Percentiles rank a stretch among this genome's conserved stretches.
phyloP scores from a whole-genome alignment of 768 basidiomycete genomes.

The Neoboletus magnificus region DNA sequence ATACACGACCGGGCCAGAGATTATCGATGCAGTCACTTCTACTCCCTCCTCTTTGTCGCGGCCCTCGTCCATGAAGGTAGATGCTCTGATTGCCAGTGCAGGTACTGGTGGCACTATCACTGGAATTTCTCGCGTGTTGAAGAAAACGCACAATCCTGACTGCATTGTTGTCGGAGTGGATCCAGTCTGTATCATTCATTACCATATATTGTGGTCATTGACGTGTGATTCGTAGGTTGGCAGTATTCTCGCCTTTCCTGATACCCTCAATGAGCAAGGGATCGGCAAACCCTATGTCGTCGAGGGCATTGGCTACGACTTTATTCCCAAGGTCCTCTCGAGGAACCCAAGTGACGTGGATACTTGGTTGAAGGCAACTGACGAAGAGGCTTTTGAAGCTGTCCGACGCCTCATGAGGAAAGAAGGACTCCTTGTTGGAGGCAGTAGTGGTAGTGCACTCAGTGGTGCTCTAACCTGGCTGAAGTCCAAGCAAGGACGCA shows the following conservation, averaged over 20 bases:
- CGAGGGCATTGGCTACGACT: slow-evolving; percentile 98
- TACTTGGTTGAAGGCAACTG: slow-evolving; percentile 82
- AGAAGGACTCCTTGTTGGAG: slow-evolving; percentile 91
- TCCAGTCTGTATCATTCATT: slow-evolving; percentile 55
- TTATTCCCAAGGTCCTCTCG: slow-evolving; percentile 82
- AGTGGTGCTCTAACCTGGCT: slow-evolving; percentile 78
- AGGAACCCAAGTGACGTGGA: slow-evolving; percentile 59
- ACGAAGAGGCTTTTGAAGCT: slow-evolving; percentile 75
- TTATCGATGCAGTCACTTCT: slow-evolving; percentile 70
- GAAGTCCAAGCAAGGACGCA: slow-evolving; percentile 60
- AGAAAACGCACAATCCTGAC: slow-evolving; percentile 70
- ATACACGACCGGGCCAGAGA: slow-evolving; percentile 86
- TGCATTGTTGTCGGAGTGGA: slow-evolving; percentile 84
- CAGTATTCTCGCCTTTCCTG: slow-evolving; percentile 79
- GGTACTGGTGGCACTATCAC: slow-evolving; percentile 96
- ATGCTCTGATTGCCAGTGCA: slow-evolving; percentile 79
- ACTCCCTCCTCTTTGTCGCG: slow-evolving; percentile 56
- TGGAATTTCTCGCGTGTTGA: slow-evolving; percentile 78
- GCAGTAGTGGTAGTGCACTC: slow-evolving; percentile 86
- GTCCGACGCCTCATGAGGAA: slow-evolving; percentile 73
- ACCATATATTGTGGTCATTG: background rate
- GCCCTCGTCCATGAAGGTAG: slow-evolving; percentile 72
- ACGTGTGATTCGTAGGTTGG: slow-evolving; percentile 56
- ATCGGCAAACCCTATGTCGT: slow-evolving; percentile 62
- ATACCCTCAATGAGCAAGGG: slow-evolving; percentile 50